Conservation (phyloP, 78 protist species). For the Speleostelium caveatum region DNA sequence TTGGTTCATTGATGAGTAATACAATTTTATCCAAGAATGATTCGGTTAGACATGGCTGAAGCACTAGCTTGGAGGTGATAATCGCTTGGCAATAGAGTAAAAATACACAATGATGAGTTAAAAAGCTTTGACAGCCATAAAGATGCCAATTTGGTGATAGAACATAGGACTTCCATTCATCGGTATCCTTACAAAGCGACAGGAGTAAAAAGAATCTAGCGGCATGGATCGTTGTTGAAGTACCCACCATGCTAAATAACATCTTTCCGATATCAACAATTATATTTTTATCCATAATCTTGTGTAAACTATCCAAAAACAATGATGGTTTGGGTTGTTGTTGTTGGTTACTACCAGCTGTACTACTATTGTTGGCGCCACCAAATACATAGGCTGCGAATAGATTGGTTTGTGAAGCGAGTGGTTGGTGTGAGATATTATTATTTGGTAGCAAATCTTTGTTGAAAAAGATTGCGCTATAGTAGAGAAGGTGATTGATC, state of each 20-base stretch:
- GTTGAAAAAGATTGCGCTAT: constrained; percentile 46
- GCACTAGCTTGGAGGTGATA: background rate
- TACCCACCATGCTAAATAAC: constrained; percentile 23
- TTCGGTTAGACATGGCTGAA: background rate
- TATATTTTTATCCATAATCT: background rate
- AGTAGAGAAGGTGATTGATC: constrained; percentile 62
- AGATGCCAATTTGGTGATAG: constrained; percentile 4
- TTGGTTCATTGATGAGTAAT: constrained; percentile 53
- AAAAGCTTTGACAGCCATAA: constrained; percentile 58
- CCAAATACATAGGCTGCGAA: background rate
- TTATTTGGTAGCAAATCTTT: constrained; percentile 8
- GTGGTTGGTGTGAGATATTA: background rate
- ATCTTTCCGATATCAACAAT: constrained; percentile 8
- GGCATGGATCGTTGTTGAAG: constrained; percentile 28
- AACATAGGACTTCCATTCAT: constrained; percentile 23
- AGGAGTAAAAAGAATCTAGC: constrained; percentile 32
- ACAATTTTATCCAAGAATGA: constrained; percentile 54
- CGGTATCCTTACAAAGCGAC: background rate
- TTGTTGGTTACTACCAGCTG: too few species aligned
- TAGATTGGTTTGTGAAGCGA: background rate
- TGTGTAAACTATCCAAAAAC: constrained; percentile 8
- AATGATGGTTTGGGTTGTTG: background rate
- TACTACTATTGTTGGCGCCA: background rate
- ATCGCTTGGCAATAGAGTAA: constrained; percentile 45
- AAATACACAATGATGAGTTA: constrained; percentile 62